A percentile compares a stretch with the other conserved stretches of the same genome.
phyloP scores from a whole-genome alignment of 768 basidiomycete genomes.

The Boletus reticuloceps region DNA sequence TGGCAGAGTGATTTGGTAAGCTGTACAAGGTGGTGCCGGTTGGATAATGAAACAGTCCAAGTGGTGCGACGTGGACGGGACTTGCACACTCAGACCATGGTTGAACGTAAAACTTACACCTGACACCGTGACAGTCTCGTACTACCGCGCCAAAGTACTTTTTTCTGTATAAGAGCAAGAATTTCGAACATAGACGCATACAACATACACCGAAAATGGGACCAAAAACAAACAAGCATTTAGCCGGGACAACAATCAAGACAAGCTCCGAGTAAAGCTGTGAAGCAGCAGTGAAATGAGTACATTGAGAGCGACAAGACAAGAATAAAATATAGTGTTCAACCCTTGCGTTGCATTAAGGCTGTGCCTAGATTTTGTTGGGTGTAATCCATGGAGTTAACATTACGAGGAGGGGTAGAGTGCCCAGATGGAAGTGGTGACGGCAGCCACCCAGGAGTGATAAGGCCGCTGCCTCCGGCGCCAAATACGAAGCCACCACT shows the following conservation, averaged over 20 bases:
- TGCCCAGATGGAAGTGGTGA: conserved; percentile 61
- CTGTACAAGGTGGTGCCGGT: no score
- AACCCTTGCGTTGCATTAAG: conserved; percentile 28
- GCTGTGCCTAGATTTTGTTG: conserved; percentile 25
- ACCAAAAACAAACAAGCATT: conserved; percentile 11
- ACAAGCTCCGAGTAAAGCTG: neutral
- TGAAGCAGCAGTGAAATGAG: neutral
- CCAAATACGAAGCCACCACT: conserved; percentile 87
- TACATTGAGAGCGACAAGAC: conserved; percentile 6
- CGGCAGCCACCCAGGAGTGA: conserved; percentile 66
- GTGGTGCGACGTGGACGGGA: no score
- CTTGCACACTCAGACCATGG: no score
- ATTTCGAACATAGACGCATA: conserved; percentile 10
- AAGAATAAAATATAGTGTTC: neutral
- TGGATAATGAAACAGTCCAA: no score
- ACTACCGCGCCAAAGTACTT: no score
- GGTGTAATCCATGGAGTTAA: conserved; percentile 24
- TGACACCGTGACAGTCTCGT: no score
- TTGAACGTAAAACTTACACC: no score
- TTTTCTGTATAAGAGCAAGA: neutral
- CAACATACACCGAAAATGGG: conserved; percentile 7
- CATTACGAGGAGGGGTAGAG: conserved; percentile 37
- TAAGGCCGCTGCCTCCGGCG: conserved; percentile 77
- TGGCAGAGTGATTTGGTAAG: neutral
- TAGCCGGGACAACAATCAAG: conserved; percentile 1